Percentiles rank a stretch among this genome's conserved stretches.
phyloP scores from a whole-genome alignment of 202 grass and related monocot genomes.

The Sporobolus alterniflorus region DNA sequence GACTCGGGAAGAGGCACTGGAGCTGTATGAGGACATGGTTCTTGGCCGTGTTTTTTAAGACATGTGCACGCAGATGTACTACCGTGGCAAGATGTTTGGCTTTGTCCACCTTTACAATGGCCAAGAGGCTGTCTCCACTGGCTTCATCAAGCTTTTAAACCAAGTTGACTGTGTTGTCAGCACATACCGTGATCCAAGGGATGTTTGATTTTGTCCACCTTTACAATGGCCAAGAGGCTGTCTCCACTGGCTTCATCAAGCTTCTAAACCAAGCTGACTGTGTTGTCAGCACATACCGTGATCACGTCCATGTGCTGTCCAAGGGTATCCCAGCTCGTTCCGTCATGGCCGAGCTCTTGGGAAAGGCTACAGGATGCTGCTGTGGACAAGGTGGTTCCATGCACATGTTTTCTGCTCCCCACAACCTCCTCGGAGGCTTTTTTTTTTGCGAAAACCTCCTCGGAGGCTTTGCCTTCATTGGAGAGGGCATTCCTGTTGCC shows the following conservation, averaged over 20 bases:
- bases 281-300: slow-evolving; percentile 93
- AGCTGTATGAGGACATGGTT: slow-evolving; percentile 93
- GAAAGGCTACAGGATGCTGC: slow-evolving; percentile 94
- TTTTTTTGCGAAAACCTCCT: no score
- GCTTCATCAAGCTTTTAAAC: slow-evolving; percentile 91
- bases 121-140: slow-evolving; percentile 95
- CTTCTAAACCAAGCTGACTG: slow-evolving; percentile 78
- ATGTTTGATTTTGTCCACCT: slow-evolving; percentile 99
- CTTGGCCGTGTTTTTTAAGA: slow-evolving; percentile 91
- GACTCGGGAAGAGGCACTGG: slow-evolving; percentile 75
- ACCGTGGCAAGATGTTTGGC: slow-evolving; percentile 99
- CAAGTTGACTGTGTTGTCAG: slow-evolving; percentile 81
- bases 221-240: slow-evolving; percentile 96
- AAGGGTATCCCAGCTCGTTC: slow-evolving; percentile 82
- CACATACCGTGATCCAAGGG: slow-evolving; percentile 95
- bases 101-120: slow-evolving; percentile 98
- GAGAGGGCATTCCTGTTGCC: slow-evolving; percentile 94
- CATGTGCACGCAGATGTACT: slow-evolving; percentile 99
- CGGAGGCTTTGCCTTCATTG: slow-evolving; percentile 95
- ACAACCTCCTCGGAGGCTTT: slow-evolving; percentile 93
- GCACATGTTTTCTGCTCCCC: slow-evolving; percentile 98
- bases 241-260: slow-evolving; percentile 96
- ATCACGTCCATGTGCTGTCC: slow-evolving; percentile 89
- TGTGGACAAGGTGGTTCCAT: slow-evolving; percentile 97
- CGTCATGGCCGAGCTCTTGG: slow-evolving; percentile 98